phyloP scores from a whole-genome alignment of 176 grass and related monocot species.

The Otatea glauca region DNA sequence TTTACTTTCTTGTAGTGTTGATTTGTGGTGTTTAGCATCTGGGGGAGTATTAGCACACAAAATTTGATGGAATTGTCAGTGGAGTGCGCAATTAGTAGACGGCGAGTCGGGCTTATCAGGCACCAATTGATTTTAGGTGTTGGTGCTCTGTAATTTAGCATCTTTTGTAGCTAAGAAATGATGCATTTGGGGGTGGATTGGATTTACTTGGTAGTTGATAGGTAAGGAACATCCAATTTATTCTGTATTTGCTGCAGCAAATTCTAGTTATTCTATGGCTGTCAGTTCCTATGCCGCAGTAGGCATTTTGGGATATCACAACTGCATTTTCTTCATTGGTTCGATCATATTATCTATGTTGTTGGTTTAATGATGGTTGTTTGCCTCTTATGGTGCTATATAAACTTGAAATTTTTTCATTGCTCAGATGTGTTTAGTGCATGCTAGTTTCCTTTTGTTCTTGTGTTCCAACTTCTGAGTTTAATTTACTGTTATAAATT shows the following conservation, averaged over 20 bases:
- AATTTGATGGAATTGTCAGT: too few relatives aligned
- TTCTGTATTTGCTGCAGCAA: not conserved
- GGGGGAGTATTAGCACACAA: not conserved
- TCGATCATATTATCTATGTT: not conserved
- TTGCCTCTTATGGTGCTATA: not conserved
- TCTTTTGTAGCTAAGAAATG: not conserved
- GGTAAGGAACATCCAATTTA: not conserved
- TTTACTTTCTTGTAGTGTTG: not conserved
- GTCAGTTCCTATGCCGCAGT: not conserved
- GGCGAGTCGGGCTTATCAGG: not conserved
- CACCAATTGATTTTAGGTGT: not conserved
- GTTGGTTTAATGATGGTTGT: not conserved
- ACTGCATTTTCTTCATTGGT: not conserved
- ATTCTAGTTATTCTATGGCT: not conserved
- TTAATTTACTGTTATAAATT: too few relatives aligned
- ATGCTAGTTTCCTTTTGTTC: too few relatives aligned
- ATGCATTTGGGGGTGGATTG: not conserved
- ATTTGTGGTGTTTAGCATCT: not conserved
- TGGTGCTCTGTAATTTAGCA: not conserved
- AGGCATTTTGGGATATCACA: not conserved
- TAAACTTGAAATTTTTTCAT: too few relatives aligned
- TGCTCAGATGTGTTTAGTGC: too few relatives aligned
- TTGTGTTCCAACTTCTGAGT: too few relatives aligned
- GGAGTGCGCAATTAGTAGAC: not conserved
- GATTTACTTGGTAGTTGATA: not conserved